Base-by-base conservation (phyloP, 768 basidiomycete species). In the Podaxis mareebaensis region DNA sequence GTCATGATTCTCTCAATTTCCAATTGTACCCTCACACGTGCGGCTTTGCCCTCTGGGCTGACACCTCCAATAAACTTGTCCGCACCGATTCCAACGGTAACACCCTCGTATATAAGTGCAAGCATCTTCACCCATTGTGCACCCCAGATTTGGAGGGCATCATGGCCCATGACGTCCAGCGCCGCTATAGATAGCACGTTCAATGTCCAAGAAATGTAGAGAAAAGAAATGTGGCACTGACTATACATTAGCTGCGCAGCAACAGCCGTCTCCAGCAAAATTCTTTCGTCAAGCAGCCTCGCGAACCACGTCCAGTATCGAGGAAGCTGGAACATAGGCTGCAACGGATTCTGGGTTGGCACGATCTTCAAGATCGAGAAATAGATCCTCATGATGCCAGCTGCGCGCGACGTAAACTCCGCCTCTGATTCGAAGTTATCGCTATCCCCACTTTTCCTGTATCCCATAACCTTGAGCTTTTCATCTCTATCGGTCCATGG, bases 321-420 rank as follows among this genome's bases (percentile, higher is more conserved):
- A 2, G 89, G 82, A 33, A 85, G 69, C 68, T 85, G 85, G 71
- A 88, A 91, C 75, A 84, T 76, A 26, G 69, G 70, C 59, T 85
- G 74, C 62, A 90, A 66, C 13, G 82, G 83, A 54, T 74, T 70
- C 46, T 73, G 69, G 44, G 58, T 66, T n/a, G 80, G 78, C 2
- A 69, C 67, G 22, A 81, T 76, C 67, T 76, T 77, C 65, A 95
- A 71, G 53, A 96, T 83, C 20, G 86, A 80, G 71, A 93, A 93
- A 77, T 96, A 98, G 24, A 98, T 86, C 33, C 95, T 85, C 84
- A 95, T 85, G 36, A 93, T 83, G 8, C 94, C 94, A 33, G 85
- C 77, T 53, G 95, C 78, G 24, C 96, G 86, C 39, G 77, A 79
- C 10, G 83, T 79, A 69, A 91, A 89, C 39, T 92, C 89, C 44